Evolutionary conservation across 768 basidiomycete species (phyloP).

Genomic region (Mycena galopus): DNA sequence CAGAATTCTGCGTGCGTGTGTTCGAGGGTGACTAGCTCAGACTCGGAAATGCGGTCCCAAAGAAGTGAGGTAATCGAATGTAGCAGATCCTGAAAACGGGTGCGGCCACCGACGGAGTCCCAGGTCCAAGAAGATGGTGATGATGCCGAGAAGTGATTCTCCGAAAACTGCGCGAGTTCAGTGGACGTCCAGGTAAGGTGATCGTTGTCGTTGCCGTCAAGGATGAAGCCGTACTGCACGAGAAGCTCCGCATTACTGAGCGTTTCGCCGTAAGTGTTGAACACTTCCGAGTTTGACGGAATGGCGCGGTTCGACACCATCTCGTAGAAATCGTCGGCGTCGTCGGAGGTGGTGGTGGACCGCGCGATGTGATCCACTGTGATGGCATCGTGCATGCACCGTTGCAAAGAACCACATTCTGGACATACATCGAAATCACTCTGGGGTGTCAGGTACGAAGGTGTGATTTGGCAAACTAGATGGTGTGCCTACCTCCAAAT

Average conservation of each 20-base stretch:
- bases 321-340: slow-evolving; percentile 63
- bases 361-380: slow-evolving; percentile 19
- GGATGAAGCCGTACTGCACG: slow-evolving; percentile 77
- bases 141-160: slow-evolving; percentile 24
- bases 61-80: slow-evolving; percentile 21
- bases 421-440: slow-evolving; percentile 82
- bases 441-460: slow-evolving; percentile 49
- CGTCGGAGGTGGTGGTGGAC: slow-evolving; percentile 26
- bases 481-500: slow-evolving; percentile 70
- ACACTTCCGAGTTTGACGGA: slow-evolving; percentile 67
- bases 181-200: slow-evolving; percentile 57
- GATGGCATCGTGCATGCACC: slow-evolving; percentile 78
- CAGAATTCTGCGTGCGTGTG: slow-evolving; percentile 45
- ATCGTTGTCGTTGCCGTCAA: slow-evolving; percentile 82
- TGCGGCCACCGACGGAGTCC: slow-evolving; percentile 16
- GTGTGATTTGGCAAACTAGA: slow-evolving; percentile 4
- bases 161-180: slow-evolving; percentile 43
- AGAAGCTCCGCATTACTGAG: slow-evolving; percentile 77
- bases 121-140: slow-evolving; percentile 11
- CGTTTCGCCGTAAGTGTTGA: slow-evolving; percentile 82
- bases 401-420: slow-evolving; percentile 74
- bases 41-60: slow-evolving; percentile 37
- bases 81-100: slow-evolving; percentile 17
- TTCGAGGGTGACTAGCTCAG: slow-evolving; percentile 37
- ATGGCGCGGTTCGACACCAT: slow-evolving; percentile 76